These are phyloP conservation scores for Auriscalpium vulgare DNA, from an alignment of 768 basidiomycete species.

Conservation along the genomic window DNA sequence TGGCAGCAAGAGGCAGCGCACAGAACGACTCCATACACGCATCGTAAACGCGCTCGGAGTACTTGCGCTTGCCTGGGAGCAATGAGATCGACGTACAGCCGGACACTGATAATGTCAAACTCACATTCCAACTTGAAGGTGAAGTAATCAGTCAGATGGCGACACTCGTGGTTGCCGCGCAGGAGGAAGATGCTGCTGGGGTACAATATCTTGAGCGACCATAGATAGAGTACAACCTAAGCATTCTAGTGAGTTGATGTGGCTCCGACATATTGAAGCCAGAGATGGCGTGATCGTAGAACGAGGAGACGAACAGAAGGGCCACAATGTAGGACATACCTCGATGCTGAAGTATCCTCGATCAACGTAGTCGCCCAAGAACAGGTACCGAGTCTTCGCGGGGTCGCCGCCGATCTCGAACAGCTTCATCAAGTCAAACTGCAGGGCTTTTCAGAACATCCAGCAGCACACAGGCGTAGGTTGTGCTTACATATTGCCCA, in stretches of 20 bases:
- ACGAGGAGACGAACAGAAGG: neutral
- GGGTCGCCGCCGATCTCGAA: slow-evolving; percentile 74
- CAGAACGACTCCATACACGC: slow-evolving; percentile 99
- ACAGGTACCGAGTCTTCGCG: slow-evolving; percentile 64
- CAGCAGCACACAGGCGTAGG: neutral
- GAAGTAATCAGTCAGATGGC: slow-evolving; percentile 97
- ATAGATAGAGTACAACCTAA: slow-evolving; percentile 96
- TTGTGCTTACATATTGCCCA: slow-evolving; percentile 86
- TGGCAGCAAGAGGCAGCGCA: slow-evolving; percentile 85
- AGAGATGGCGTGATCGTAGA: too few relatives aligned
- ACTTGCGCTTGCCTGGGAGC: slow-evolving; percentile 89
- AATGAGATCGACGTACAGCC: neutral
- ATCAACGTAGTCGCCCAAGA: slow-evolving; percentile 71
- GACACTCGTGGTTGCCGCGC: slow-evolving; percentile 97
- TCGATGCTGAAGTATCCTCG: slow-evolving; percentile 73
- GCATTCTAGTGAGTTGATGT: slow-evolving; percentile 4
- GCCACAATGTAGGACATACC: slow-evolving; percentile 32
- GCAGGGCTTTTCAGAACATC: slow-evolving; percentile 9
- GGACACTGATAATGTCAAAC: slow-evolving; percentile 21
- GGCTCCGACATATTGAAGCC: too few relatives aligned
- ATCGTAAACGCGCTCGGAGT: slow-evolving; percentile 93
- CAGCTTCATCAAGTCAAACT: slow-evolving; percentile 77
- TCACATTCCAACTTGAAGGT: slow-evolving; percentile 98
- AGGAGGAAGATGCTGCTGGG: slow-evolving; percentile 94
- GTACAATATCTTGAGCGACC: slow-evolving; percentile 99